Evolutionary conservation across 371 early-diverging fungal species (phyloP), one percentile per base, ranked within the genome.

Genomic region (Sporodiniella umbellata): DNA sequence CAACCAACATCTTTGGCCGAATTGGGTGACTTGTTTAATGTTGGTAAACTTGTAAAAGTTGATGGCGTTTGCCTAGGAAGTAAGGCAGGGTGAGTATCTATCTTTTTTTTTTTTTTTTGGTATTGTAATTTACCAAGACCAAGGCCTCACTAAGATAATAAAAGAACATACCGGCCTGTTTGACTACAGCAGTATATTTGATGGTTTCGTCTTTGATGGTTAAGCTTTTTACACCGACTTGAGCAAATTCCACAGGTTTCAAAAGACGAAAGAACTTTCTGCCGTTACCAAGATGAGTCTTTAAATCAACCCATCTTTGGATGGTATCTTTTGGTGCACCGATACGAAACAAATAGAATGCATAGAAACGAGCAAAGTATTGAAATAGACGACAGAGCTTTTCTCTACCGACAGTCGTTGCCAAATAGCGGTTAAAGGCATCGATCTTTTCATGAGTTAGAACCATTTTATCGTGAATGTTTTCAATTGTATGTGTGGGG

Each of bases 381-480:
- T 92, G 92, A 0, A 88, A 76, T 12, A 79, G 55, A 51, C 92
- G 81, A 58, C 87, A 91, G 3, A 78, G 55, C 62, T 92, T 92
- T 68, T 92, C 92, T 51, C 92, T 87, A 24, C 92, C 92, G 3
- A 74, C 75, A 4, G 88, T 87, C 14, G 87, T 84, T 47, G 65
- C 68, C 24, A 84, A 68, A 64, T 72, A 85, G 38, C 64, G 60
- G 31, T 70, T 70, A 11, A 74, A 45, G 33, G 61, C 63, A 21
- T 70, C 68, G 15, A 66, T 52, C 5, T 47, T 50, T n/a, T 43
- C 28, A 22, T 64, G 64, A 42, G 60, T 57, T 12, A 67, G 40
- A 21, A 61, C 45, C 54, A 62, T 69, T 21, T 51, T 30, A 19
- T 38, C 8, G n/a, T n/a, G n/a, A n/a, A n/a, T n/a, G n/a, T n/a